phyloP scores from a whole-genome alignment of 768 basidiomycete genomes.

The Leccinum variicolor region DNA sequence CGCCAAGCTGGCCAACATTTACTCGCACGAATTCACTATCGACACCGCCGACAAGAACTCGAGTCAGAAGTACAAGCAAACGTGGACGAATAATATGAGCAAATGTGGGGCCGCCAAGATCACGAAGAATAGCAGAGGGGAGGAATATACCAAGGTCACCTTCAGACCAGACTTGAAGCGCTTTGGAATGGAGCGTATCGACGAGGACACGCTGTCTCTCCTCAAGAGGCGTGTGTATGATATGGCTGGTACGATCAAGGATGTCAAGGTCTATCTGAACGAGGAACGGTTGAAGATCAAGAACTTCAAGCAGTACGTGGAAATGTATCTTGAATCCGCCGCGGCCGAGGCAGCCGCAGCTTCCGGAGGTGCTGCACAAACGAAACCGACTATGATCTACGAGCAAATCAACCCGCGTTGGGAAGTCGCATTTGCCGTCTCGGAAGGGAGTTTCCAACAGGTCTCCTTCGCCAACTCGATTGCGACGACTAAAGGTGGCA shows the following conservation, averaged over 20 bases:
- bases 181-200: conserved; percentile 90
- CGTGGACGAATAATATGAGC: conserved; percentile 92
- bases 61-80: conserved; percentile 90
- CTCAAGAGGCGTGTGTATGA: conserved; percentile 95
- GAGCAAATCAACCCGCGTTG: conserved; percentile 80
- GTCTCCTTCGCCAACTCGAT: conserved; percentile 99
- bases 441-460: conserved; percentile 88
- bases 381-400: conserved; percentile 77
- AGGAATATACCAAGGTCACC: conserved; percentile 90
- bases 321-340: conserved; percentile 83
- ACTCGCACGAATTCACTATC: conserved; percentile 92
- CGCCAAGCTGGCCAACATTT: conserved; percentile 97
- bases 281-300: conserved; percentile 90
- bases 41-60: conserved; percentile 92
- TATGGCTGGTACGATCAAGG: conserved; percentile 91
- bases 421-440: conserved; percentile 94
- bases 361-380: conserved; percentile 75
- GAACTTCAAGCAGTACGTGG: conserved; percentile 95
- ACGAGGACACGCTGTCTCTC: conserved; percentile 86
- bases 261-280: conserved; percentile 91
- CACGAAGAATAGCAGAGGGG: conserved; percentile 80
- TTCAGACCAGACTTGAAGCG: conserved; percentile 90
- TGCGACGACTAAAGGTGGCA: conserved; percentile 93
- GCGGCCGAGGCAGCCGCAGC: conserved; percentile 64
- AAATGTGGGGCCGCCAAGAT: conserved; percentile 88